Evolutionary conservation across 768 basidiomycete species (phyloP), one percentile per base, ranked within the genome.

Genomic region (Pilatotrama ljubarskyi): DNA sequence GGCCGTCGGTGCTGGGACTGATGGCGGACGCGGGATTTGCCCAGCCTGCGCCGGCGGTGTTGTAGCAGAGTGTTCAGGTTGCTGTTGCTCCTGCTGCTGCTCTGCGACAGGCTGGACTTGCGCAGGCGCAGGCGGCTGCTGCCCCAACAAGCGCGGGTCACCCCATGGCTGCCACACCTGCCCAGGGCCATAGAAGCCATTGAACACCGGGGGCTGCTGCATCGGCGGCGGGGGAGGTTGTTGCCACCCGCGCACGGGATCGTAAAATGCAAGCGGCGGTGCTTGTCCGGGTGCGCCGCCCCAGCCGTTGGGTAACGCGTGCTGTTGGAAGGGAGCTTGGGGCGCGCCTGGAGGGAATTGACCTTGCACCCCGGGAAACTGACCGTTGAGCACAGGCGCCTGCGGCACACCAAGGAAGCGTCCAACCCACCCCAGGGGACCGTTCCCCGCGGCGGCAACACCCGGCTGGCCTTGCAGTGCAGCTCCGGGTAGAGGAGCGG

Each of bases 101-200:
- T 56, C 59, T 55, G 66, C 60, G n/a, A 61, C 60, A 15, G 41
- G 64, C 36, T 57, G 63, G 9, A 58, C 59, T 42, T 63, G 66
- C 26, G 26, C 61, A n/a, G 53, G 65, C 15, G 47, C 42, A 36
- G 55, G 64, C 62, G 64, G 46, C 41, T 66, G 70, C 25, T 44
- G 65, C 11, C 46, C 61, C 25, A 72, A 65, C 67, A 69, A 72
- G 43, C 70, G 74, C 7, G 66, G 75, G 51, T 75, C 76, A 41
- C 80, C 81, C 87, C 87, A 90, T 22, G 79, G 80, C 56, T 84
- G 84, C 85, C 86, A 89, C n/a, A 73, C 78, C 18, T 82, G 83
- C 36, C 80, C 81, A 9, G 86, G 87, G 9, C 85, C 87, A 38
- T 78, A 76, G 64, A 90, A 88, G 13, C 88, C 87, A 58, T 76